phyloP scores from a whole-genome alignment of 2,329 filamentous ascomycete genomes.

The Madurella mycetomatis region DNA sequence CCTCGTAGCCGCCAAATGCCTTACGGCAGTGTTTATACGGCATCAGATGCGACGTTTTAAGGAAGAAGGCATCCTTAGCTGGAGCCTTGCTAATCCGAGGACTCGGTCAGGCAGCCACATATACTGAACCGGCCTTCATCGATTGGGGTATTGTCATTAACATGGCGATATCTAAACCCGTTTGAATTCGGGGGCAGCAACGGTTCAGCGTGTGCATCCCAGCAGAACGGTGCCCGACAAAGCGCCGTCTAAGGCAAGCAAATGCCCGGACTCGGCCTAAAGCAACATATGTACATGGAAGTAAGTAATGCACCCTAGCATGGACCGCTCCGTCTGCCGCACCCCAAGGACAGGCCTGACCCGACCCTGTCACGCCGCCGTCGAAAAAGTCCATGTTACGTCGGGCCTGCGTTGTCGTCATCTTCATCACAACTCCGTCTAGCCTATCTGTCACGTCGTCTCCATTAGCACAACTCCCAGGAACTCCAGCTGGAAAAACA shows the following conservation, averaged over 20 bases:
- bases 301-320: constrained; percentile 12
- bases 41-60: background rate
- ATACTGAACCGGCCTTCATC: constrained; percentile 2
- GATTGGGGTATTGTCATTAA: constrained; percentile 14
- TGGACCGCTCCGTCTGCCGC: background rate
- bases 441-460: background rate
- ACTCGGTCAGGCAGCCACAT: background rate
- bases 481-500: constrained; percentile 7
- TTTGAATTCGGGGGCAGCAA: constrained; percentile 1
- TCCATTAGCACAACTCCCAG: constrained; percentile 17
- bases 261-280: constrained; percentile 15
- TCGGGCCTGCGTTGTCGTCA: background rate
- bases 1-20: no score
- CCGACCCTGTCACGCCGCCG: background rate
- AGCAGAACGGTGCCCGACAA: constrained; percentile 6
- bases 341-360: background rate
- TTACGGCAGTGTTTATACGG: no score
- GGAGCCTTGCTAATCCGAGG: no score
- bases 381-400: background rate
- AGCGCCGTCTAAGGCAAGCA: constrained; percentile 13
- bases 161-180: constrained; percentile 14
- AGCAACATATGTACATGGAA: constrained; percentile 9
- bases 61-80: background rate
- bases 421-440: background rate
- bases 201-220: constrained; percentile 13